Base-by-base conservation (phyloP, 805 yeast genomes). In the Phaffomyces antillensis region DNA sequence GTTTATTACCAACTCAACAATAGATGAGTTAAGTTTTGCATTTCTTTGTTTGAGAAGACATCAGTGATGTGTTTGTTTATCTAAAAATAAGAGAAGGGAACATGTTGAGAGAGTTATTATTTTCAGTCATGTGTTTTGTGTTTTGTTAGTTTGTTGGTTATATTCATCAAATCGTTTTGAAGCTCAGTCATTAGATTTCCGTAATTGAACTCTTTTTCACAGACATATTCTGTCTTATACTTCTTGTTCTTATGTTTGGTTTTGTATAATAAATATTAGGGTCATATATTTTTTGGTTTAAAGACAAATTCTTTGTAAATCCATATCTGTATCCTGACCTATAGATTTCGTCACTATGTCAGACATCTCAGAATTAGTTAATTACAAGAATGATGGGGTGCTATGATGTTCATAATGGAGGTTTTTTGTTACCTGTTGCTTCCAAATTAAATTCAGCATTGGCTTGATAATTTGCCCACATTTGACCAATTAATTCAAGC, bases 1-100 rank as follows among this genome's bases (percentile, higher is more conserved):
- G 83, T 56, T 65, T 93, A 67, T 75, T 93, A 64, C 96, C 96
- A 60, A 84, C 95, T 45, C 93, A 86, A 66, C 77, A 81, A 60
- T 64, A 58, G 51, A 42, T 33, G 41, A 38, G 9, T 26, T 36
- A 31, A 5, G 15, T 17, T 16, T 31, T 31, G 30, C 13, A 28
- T 10, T 28, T 28, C 30, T 28, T 10, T 26, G 8, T 26, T 12
- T 5, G 13, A 28, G 13, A 28, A 28, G 15, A 28, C 12, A 28
- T 28, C 30, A 28, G 7, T 28, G 30, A 28, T 28, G 30, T 28
- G 23, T 20, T 5, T 20, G 7, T 11, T 7, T 28, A 12, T 28
- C 13, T 5, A 28, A 5, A 28, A 28, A 15, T 28, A 10, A 26
- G 13, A 11, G 30, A 28, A 28, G 23, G 23, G 12, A 28, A 28